Evolutionary conservation across 1,284 basidiomycete species (phyloP), one percentile per base, ranked within the genome.

Genomic region (Ceraceosorus guamensis): DNA sequence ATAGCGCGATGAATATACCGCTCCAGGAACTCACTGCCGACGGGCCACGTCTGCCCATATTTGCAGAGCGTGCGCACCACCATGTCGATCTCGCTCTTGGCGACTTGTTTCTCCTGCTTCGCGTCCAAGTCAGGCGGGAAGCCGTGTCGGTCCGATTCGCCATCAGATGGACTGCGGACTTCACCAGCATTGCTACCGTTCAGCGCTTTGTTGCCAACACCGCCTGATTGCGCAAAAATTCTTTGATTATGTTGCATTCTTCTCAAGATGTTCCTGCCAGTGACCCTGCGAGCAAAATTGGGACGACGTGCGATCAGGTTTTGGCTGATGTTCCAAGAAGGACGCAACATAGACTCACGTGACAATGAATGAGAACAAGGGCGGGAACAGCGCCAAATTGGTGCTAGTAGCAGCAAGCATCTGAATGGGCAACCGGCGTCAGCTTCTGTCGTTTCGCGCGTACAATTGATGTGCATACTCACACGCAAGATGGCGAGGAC

Each of bases 11-110:
- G n/a, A n/a, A n/a, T n/a, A n/a, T n/a, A n/a, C n/a, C n/a, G n/a
- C n/a, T n/a, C n/a, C n/a, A n/a, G 32, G 35, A 32, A 59, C 56
- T 52, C 53, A 58, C 55, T 13, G 5, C 49, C 56, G 5, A 57
- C 16, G 24, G 56, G 52, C 56, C 56, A 57, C 14, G 34, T 18
- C 32, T 46, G 35, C 16, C 56, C 56, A 35, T 53, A 53, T n/a
- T 34, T 44, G 46, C 56, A 57, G n/a, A 57, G 50, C 30, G 37
- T 47, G 37, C 33, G 46, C 44, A 57, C 51, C 14, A 57, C 44
- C 8, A 56, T 43, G 55, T 60, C 55, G 44, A 56, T 53, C 35
- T 56, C 55, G 8, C 8, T 8, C 8, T n/a, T 8, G 8, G 37
- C 37, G 8, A 41, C 8, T n/a, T 41, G 8, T n/a, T 41, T 8